Evolutionary conservation across 23 red algal genomes (phyloP), one percentile per base, ranked within the genome.

Genomic region (Agarophyton chilense): DNA sequence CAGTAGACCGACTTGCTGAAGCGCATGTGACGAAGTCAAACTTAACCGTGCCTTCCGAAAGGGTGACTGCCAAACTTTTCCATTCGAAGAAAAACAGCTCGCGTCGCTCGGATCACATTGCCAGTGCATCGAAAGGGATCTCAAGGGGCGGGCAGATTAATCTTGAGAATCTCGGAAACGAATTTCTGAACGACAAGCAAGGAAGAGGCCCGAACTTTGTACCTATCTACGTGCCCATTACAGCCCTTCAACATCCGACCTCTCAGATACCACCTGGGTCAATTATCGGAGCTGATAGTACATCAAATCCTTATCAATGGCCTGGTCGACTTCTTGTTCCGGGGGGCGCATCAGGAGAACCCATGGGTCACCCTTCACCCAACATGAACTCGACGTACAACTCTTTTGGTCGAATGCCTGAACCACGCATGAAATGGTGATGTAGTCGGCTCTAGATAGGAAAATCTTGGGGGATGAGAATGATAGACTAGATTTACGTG

Each of bases 211-310:
- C 82, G 18, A 71, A 89, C 55, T 76, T 78, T 77, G 85, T 89
- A 31, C 85, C 85, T 0, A 60, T 89, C 35, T 89, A 89, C 47
- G 85, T 89, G 51, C 85, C 85, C 2, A 78, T 89, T 29, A 78
- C 71, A 14, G 85, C 85, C n/a, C 51, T 89, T 47, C 85, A 89
- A 39, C 82, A 87, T 65, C 67, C 85, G 2, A 71, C 52, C 64
- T 6, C 40, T 47, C 68, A 43, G 68, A 19, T 74, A 46, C 68
- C 68, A 1, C 68, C 68, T 47, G 68, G 68, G 4, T 74, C 68
- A 5, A 49, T 74, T 29, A 38, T 74, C 2, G 68, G 68, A 16
- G 24, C 38, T 0, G 68, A 74, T 0, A 13, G 21, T 47, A 39
- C 41, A 12, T 26, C 38, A 12, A 39, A 2, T 49, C 68, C 68